A percentile compares a stretch with the other conserved stretches of the same genome.
Evolutionary conservation across 1,284 basidiomycete species (phyloP).

Genomic region (Omphalotus olearius): DNA sequence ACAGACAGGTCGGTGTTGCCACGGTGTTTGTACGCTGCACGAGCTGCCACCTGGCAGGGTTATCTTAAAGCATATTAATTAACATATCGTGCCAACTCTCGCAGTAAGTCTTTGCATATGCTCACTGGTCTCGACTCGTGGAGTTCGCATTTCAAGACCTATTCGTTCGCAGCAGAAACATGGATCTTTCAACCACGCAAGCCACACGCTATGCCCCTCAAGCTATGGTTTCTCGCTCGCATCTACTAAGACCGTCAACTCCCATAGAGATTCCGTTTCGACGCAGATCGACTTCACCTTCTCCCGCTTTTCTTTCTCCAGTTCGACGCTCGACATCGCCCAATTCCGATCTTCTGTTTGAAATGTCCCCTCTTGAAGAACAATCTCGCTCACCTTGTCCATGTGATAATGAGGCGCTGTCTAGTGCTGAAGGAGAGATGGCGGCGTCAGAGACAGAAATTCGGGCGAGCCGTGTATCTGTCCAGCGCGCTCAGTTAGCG

Average conservation of each 20-base stretch:
- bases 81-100: no score
- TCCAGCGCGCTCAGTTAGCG: not conserved
- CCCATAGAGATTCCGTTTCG: slow-evolving; percentile 1
- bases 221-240: no score
- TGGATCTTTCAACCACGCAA: no score
- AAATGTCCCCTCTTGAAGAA: slow-evolving; percentile 2
- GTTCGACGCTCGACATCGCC: not conserved
- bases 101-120: no score
- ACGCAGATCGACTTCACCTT: not conserved
- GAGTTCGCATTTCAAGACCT: no score
- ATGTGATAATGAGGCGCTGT: not conserved
- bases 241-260: not conserved
- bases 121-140: no score
- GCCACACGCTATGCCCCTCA: no score
- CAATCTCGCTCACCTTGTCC: not conserved
- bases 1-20: no score
- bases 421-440: not conserved
- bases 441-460: not conserved
- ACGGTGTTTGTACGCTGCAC: no score
- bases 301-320: not conserved
- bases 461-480: not conserved
- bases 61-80: no score
- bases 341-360: not conserved
- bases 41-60: no score
- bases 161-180: no score